Evolutionary conservation across 176 grass and related monocot species (phyloP).

Genomic region (Lolium multiflorum): DNA sequence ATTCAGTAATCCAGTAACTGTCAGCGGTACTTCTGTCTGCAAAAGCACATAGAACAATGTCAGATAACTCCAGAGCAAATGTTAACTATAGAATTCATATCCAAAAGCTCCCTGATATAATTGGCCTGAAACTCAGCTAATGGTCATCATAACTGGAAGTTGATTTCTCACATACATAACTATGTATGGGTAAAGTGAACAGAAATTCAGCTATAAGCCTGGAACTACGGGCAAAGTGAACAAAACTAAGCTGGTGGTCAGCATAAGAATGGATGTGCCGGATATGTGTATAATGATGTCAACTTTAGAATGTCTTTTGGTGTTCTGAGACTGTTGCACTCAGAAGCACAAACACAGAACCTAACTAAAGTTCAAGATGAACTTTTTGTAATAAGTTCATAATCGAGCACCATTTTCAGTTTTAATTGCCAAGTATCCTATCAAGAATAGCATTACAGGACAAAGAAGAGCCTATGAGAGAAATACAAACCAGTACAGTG

Average conservation of each 20-base stretch:
- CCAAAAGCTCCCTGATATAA: constrained; percentile 26
- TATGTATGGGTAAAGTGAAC: constrained; percentile 6
- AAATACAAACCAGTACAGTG: constrained; percentile 54
- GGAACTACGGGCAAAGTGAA: neutral
- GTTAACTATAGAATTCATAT: neutral
- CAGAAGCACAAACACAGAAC: neutral
- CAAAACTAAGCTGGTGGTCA: neutral
- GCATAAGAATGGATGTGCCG: neutral
- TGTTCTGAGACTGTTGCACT: constrained; percentile 8
- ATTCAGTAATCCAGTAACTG: constrained; percentile 72
- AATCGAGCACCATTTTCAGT: neutral
- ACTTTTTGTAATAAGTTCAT: constrained; percentile 1
- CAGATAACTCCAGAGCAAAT: neutral
- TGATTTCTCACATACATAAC: constrained; percentile 25
- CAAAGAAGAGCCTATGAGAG: constrained; percentile 23
- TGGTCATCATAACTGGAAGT: constrained; percentile 8
- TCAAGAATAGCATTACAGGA: constrained; percentile 2
- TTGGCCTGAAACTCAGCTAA: neutral
- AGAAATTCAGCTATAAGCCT: constrained; percentile 18
- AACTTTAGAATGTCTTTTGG: neutral
- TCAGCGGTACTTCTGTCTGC: constrained; percentile 61
- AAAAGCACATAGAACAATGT: constrained; percentile 49
- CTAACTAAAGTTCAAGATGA: constrained; percentile 28
- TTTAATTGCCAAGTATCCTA: neutral
- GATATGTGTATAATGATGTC: neutral